phyloP scores from a whole-genome alignment of 2,329 filamentous ascomycete species.

The Trichoderma breve region DNA sequence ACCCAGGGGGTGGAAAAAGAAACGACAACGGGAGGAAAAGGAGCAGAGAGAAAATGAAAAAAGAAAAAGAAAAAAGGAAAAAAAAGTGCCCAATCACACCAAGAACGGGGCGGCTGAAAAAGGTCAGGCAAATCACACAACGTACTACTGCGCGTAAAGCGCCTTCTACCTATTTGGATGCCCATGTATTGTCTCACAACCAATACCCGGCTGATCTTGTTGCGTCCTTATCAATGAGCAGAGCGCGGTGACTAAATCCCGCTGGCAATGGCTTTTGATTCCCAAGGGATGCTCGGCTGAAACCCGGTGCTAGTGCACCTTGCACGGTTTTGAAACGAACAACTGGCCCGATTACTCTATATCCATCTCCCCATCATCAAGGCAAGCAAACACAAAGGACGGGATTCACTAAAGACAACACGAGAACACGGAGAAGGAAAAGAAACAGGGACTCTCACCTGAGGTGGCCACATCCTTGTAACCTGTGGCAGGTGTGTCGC shows the following conservation, averaged over 20 bases:
- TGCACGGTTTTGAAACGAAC: not conserved
- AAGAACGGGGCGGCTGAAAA: not conserved
- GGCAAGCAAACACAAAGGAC: not conserved
- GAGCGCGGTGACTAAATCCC: conserved; percentile 1
- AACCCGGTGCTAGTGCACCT: not conserved
- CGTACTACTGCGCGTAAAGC: conserved; percentile 9
- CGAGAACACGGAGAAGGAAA: not conserved
- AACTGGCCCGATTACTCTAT: not conserved
- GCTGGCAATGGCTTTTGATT: not conserved
- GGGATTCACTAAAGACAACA: not conserved
- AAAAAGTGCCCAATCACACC: not conserved
- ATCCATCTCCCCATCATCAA: not conserved
- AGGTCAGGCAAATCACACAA: not conserved
- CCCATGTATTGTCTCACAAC: conserved; percentile 13
- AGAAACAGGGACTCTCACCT: not conserved
- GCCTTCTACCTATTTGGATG: not conserved
- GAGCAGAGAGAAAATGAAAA: not conserved
- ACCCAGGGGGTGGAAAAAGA: not conserved
- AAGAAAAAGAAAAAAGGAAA: not conserved
- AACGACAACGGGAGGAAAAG: not conserved
- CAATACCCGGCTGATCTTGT: conserved; percentile 12
- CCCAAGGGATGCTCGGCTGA: conserved; percentile 2
- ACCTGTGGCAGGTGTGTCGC: not conserved
- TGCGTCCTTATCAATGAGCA: conserved; percentile 10
- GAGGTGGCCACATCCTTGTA: not conserved